Evolutionary conservation across 2,329 filamentous ascomycete species (phyloP), one percentile per base, ranked within the genome.

Genomic region (Alternaria brassicae): DNA sequence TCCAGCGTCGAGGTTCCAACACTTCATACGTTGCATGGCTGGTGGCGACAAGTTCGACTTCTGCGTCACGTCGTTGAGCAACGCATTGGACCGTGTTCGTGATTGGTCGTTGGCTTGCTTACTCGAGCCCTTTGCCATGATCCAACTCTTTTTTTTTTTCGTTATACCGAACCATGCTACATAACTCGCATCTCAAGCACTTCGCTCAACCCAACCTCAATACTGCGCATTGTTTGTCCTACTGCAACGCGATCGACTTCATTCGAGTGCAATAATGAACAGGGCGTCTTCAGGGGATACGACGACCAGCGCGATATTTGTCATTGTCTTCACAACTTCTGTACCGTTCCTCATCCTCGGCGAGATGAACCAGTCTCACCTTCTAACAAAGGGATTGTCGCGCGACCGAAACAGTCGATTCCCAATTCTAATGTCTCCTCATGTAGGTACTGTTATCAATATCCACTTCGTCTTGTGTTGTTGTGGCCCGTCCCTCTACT

Each of bases 371-470:
- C n/a, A 21, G 19, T 40, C 19, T 21, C 10, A 40, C 19, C 1
- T 7, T 21, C 37, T 23, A 3, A 13, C 15, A 5, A 10, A 21
- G 37, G 10, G 19, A 40, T 19, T 6, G 37, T 40, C 19, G 19
- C 37, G 6, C 19, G 6, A 40, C 19, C 21, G 0, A 40, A 17
- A 21, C 37, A 10, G 12, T 40, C 37, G 21, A 10, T 15, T 3
- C 37, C 37, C 13, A 4, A 40, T 9, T 39, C 17, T 40, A 23
- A 8, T 23, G 8, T 10, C 6, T 40, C 7, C 37, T 40, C 6
- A 13, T 40, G 0, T 23, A 2, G 3, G 5, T 23, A 15, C 3
- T 5, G 6, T 13, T 7, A 23, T 21, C 3, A 2, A 3, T 0
- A 21, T 4, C 8, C 21, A 9, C 9, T 13, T 15, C 21, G 12